Conservation (phyloP, 192 early-diverging fungal genomes). For the Spizellomyces sp. region DNA sequence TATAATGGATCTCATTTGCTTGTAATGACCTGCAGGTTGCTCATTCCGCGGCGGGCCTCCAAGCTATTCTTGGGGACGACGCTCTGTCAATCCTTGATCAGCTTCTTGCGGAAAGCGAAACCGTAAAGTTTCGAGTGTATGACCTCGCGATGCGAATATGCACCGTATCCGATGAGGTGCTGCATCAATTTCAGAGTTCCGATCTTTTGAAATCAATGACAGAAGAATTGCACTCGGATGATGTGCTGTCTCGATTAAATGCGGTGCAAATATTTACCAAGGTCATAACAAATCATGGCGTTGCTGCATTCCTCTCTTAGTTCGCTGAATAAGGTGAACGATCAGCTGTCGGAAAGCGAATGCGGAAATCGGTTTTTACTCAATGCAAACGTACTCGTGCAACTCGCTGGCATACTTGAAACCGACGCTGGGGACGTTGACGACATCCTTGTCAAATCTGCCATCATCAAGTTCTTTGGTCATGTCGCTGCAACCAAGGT, state of each 20-base stretch:
- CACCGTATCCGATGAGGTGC: constrained; percentile 35
- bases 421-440: constrained; percentile 33
- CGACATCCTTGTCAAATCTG: constrained; percentile 35
- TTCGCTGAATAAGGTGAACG: background rate
- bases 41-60: constrained; percentile 13
- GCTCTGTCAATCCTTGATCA: constrained; percentile 16
- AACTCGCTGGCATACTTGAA: constrained; percentile 33
- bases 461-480: constrained; percentile 53
- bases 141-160: constrained; percentile 44
- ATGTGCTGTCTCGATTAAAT: constrained; percentile 50
- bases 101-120: constrained; percentile 35
- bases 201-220: constrained; percentile 39
- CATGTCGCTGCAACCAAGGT: background rate
- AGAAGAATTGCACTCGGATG: constrained; percentile 37
- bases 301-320: background rate
- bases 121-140: constrained; percentile 53
- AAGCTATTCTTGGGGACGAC: constrained; percentile 13
- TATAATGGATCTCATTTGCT: too few relatives aligned
- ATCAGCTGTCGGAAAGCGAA: constrained; percentile 4
- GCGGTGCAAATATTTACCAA: constrained; percentile 47
- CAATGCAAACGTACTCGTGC: constrained; percentile 32
- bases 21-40: constrained; percentile 15
- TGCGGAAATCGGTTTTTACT: constrained; percentile 42
- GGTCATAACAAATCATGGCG: constrained; percentile 31
- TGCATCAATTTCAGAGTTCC: constrained; percentile 33